These are phyloP conservation scores for Tulasnella calospora DNA, from an alignment of 768 basidiomycete genomes.

Conservation along the genomic window DNA sequence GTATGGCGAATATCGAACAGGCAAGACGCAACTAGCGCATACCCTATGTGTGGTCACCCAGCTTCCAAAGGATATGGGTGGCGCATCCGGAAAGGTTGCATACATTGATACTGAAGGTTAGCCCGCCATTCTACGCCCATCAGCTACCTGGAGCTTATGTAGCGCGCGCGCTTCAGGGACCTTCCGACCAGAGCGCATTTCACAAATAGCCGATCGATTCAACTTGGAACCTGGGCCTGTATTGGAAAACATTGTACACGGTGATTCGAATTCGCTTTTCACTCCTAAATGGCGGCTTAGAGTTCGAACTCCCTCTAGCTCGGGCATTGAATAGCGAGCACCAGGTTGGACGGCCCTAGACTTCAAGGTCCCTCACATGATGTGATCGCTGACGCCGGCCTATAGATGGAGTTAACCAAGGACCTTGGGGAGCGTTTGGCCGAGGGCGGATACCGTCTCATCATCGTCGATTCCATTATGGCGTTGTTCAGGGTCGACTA, in stretches of 20 bases:
- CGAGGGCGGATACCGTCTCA: constrained; percentile 46
- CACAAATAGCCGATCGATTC: constrained; percentile 85
- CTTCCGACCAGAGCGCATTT: constrained; percentile 90
- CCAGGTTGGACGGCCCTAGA: constrained; percentile 48
- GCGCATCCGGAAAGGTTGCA: constrained; percentile 89
- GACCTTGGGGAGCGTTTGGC: constrained; percentile 84
- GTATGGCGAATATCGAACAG: constrained; percentile 93
- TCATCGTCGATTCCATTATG: constrained; percentile 98
- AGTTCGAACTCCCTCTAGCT: constrained; percentile 44
- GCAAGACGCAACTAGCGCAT: constrained; percentile 93
- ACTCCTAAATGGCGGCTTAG: not conserved
- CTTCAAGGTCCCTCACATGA: not conserved
- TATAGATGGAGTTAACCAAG: constrained; percentile 81
- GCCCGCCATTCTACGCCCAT: constrained; percentile 35
- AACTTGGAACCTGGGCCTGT: constrained; percentile 87
- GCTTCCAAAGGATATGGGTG: constrained; percentile 82
- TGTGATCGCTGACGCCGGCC: not conserved
- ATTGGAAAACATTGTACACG: constrained; percentile 88
- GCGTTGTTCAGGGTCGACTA: constrained; percentile 92
- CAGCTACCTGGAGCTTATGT: constrained; percentile 30
- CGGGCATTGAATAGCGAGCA: constrained; percentile 91
- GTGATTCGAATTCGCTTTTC: constrained; percentile 37
- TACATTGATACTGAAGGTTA: constrained; percentile 84
- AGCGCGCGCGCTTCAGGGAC: constrained; percentile 50
- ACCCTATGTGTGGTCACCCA: constrained; percentile 91